These are phyloP conservation scores for Plantago elongata DNA, from an alignment of 257 asterid genomes.

Conservation along the genomic window DNA sequence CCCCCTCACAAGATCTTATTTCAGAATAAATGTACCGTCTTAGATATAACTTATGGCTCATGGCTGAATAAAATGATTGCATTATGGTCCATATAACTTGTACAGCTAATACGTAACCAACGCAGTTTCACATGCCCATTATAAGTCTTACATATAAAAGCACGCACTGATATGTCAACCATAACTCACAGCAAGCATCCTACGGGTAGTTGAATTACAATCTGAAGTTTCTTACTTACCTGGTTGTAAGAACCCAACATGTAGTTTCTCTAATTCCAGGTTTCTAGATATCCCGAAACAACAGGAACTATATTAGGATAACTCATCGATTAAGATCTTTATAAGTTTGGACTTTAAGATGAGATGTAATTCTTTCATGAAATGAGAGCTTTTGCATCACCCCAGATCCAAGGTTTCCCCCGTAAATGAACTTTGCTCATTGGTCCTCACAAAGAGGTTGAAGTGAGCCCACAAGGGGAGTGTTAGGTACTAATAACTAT, in stretches of 20 bases:
- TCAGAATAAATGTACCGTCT: background rate
- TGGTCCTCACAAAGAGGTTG: no score
- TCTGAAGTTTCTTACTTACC: background rate
- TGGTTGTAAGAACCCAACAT: background rate
- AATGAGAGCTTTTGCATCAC: no score
- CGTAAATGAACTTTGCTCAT: no score
- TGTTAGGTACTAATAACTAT: no score
- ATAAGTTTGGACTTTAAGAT: no score
- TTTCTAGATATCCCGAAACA: background rate
- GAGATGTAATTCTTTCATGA: no score
- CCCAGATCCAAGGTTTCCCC: no score
- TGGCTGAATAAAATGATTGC: background rate
- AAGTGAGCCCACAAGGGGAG: no score
- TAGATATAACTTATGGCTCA: background rate
- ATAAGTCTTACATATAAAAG: background rate
- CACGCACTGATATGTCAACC: background rate
- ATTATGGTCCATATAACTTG: background rate
- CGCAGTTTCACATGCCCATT: background rate
- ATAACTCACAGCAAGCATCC: background rate
- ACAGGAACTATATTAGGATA: background rate
- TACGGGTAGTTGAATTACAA: background rate
- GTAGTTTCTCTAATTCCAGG: background rate
- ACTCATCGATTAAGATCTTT: no score
- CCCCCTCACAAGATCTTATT: no score
- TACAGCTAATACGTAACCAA: no score